Base-by-base conservation (phyloP, 768 basidiomycete genomes). In the Termitomyces sp. region DNA sequence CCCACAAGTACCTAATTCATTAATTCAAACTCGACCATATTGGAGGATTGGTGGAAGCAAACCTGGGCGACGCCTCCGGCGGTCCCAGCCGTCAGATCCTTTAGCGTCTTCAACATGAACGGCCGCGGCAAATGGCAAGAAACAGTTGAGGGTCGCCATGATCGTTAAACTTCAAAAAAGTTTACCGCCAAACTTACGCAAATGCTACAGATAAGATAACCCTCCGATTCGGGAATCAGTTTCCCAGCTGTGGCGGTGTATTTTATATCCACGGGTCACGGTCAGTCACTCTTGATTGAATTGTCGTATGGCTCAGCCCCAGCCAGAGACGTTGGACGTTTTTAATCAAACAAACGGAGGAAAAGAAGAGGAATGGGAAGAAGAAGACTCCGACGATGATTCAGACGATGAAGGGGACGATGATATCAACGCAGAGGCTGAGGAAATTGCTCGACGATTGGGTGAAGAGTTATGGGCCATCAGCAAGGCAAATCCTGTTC, bases 41-140 rank as follows among this genome's bases (percentile, higher is more conserved):
- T 41, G 26, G 45, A 51, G 35, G 53, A 38, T 53, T 45, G 19
- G 55, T 34, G 30, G n/a, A 15, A 21, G 59, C 64, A 53, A 61
- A 84, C 90, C 82, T 95, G 94, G 56, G 86, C 85, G 65, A 96
- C 85, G 48, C 93, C 93, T 45, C 93, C 93, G n/a, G 81, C 85
- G 32, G 92, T 94, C 47, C 94, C 94, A 54, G 92, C 93, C 37
- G 89, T 78, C 60, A 97, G 70, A 68, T 97, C 94, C 74, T 93
- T 93, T 47, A 83, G 77, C 32, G 92, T 89, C 66, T 87, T 87
- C 55, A 74, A 77, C 78, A 78, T 79, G 51, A 59, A 62, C 53
- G 32, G 40, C 44, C 32, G 30, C 35, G 41, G 38, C 15, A 12
- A 44, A 42, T 32, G 37, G 41, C 45, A 52, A 54, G 38, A 55